Base-by-base conservation (phyloP, 2,329 filamentous ascomycete species). In the Cytospora chrysosperma region DNA sequence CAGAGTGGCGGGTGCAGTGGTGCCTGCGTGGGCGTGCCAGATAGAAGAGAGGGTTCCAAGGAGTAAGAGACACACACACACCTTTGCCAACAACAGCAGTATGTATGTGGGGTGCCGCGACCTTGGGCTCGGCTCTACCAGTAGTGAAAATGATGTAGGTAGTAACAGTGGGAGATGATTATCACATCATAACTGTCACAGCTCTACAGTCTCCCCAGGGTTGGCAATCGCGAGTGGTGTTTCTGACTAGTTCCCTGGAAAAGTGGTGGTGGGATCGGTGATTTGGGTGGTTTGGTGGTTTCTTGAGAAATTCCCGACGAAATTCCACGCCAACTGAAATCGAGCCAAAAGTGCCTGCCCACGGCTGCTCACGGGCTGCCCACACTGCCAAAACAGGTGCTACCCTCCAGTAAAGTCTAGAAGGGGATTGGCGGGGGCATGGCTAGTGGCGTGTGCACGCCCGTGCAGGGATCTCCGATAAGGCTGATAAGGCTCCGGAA, bases 131-230 rank as follows among this genome's bases (percentile, higher is more conserved):
- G 61, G 28, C 43, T 47, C 43, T 47, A 47, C n/a, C 43, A 19
- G 43, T 47, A 24, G 60, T 59, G 43, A 58, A 50, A 51, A 49
- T 61, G 40, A 58, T 55, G 51, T 51, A 49, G 53, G 37, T 65
- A 26, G 49, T 47, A 55, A 54, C 53, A 53, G n/a, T 43, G 34
- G 47, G 30, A 50, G 40, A 52, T 62, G 56, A 51, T 21, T 21
- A 65, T 63, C 52, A 65, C 64, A 66, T 64, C 64, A 57, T 64
- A 66, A 47, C 64, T 64, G 55, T 49, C 57, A 49, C 50, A n/a
- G 21, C 40, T 53, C 50, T 27, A 58, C 37, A 26, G 26, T 40
- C 59, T 47, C 34, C 37, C 37, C 57, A 56, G 47, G 30, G 30
- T n/a, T 54, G 61, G 30, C 43, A 32, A 47, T 61, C 52, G 53